Evolutionary conservation across 768 basidiomycete genomes (phyloP), one percentile per base, ranked within the genome.

Genomic region (Xerocomus spinulosus): DNA sequence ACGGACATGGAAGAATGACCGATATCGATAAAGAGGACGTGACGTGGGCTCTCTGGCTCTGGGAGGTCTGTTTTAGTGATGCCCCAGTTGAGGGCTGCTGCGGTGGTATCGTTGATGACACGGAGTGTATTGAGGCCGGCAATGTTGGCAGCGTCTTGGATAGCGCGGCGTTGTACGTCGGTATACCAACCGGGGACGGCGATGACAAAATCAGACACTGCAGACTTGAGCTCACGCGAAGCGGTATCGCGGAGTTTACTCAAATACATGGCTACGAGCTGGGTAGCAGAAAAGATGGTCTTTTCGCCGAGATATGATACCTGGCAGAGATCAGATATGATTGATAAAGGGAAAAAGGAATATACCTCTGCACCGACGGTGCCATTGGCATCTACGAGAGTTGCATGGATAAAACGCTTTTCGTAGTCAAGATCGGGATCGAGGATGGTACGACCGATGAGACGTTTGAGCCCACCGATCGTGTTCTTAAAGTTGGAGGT

Each of bases 401-500:
- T 78, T 13, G 89, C 89, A 64, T 91, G 87, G 64, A 93, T 82
- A 68, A 85, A 97, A 72, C 91, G 92, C 72, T 85, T 87, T 78
- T 99, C 96, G 47, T 83, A 70, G 32, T 85, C 75, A 49, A 94
- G 76, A 67, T 97, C 93, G 10, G 85, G 73, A 68, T 98, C 95
- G 36, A 73, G 67, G 54, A 87, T 57, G 24, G 85, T 81, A 42
- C 94, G 80, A 9, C 94, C 95, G 56, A 96, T 75, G 33, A 98
- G 78, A 18, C 94, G 81, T 70, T 97, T 97, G 60, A 98, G 74
- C 0, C 82, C 85, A 34, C 96, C 96, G 64, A 96, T 77, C 21
- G 96, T 98, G 75, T 98, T 99, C 70, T 83, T 88, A 79, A 93
- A 97, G 73, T 98, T 98, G 57, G 92, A 94, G 14, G 87, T 96